phyloP scores from a whole-genome alignment of 2,329 filamentous ascomycete genomes.

The Juglanconis juglandina region DNA sequence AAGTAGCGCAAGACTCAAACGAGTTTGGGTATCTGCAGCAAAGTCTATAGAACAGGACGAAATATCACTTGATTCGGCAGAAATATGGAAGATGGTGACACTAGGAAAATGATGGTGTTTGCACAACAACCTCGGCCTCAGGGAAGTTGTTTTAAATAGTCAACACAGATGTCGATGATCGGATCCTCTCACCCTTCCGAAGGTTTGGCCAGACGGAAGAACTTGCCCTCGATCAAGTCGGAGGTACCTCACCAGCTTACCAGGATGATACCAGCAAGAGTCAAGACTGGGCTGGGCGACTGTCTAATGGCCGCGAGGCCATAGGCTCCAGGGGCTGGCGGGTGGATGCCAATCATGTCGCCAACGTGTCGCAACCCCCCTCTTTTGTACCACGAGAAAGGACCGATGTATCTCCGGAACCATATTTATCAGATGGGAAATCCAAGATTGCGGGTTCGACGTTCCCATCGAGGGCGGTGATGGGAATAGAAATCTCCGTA shows the following conservation, averaged over 20 bases:
- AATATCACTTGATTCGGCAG: not conserved
- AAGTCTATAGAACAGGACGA: not conserved
- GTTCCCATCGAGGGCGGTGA: not conserved
- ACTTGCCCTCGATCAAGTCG: not conserved
- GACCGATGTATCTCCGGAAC: not conserved
- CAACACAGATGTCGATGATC: not conserved
- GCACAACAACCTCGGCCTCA: not conserved
- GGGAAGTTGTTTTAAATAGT: constrained; percentile 10
- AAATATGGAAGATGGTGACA: not conserved
- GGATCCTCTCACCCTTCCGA: constrained; percentile 3
- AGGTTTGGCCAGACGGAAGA: constrained; percentile 8
- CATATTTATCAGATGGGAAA: not conserved
- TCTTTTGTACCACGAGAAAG: not conserved
- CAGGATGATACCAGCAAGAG: not conserved
- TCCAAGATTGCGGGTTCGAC: not conserved
- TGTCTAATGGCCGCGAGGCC: not conserved
- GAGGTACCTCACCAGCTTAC: not conserved
- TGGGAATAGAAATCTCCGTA: not conserved
- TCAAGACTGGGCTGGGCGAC: not conserved
- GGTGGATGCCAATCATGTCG: not conserved
- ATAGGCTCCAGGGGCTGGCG: not conserved
- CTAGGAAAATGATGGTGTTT: not conserved
- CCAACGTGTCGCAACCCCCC: not conserved
- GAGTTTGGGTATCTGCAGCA: not conserved
- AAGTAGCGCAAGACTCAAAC: not conserved